Base-by-base conservation (phyloP, 2,329 filamentous ascomycete genomes). In the Dryadomyces quercus-mongolicae region DNA sequence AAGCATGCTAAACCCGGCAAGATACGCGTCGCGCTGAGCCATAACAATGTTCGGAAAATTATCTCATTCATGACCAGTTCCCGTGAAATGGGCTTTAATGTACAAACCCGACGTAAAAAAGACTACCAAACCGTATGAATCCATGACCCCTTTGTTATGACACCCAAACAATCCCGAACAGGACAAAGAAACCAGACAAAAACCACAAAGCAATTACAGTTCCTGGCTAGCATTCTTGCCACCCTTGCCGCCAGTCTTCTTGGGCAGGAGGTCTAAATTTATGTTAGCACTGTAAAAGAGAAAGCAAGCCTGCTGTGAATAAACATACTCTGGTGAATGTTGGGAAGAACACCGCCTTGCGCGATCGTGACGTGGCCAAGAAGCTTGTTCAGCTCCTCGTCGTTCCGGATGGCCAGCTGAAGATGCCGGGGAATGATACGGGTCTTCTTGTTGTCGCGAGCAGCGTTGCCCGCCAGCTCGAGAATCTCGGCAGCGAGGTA, bases 371-470 rank as follows among this genome's bases (percentile, higher is more conserved):
- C 93, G 65, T 91, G 88, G 68, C 91, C 91, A 61, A 98, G 96
- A 57, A 98, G 80, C 49, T 91, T 97, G 87, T 97, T 96, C 87
- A 97, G 74, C 77, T 98, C 93, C 82, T 97, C 92, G 74, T 97
- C 92, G 78, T 96, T 96, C 69, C 93, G 86, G 79, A 98, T 98
- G 75, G 93, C 93, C 65, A 98, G 89, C 80, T 98, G 93, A 49
- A 98, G 84, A 75, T 98, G 93, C 74, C 93, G 90, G 62, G 93
- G 93, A 59, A 97, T 98, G 78, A 98, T 98, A 86, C 93, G 91
- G 62, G 92, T 98, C 87, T 97, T 97, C 88, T 98, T 98, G 85
- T 97, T 96, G 78, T 98, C 93, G 66, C 93, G 92, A 61, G 93
- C 93, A 67, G 93, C 93, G 74, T 98, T 98, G 66, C 93, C 93